A percentile compares a stretch with the other conserved stretches of the same genome.
phyloP scores from a whole-genome alignment of 2,329 filamentous ascomycete genomes.

The Seiridium cupressi region DNA sequence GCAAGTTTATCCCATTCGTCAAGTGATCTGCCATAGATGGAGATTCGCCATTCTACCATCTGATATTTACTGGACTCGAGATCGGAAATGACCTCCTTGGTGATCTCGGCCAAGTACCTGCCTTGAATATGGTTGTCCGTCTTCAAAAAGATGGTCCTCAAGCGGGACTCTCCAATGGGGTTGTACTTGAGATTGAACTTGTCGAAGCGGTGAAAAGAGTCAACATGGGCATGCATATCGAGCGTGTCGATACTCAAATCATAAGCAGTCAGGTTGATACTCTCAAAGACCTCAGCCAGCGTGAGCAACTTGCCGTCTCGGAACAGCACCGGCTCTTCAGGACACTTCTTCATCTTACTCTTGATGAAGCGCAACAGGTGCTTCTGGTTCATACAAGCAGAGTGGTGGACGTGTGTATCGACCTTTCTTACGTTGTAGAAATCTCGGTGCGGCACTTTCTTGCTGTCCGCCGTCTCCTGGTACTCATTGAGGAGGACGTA shows the following conservation, averaged over 20 bases:
- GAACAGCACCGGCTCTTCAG: conserved; percentile 89
- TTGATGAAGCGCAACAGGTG: conserved; percentile 98
- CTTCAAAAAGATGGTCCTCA: conserved; percentile 98
- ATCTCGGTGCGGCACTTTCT: conserved; percentile 94
- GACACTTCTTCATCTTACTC: conserved; percentile 99
- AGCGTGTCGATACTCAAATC: conserved; percentile 97
- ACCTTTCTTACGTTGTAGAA: conserved; percentile 99
- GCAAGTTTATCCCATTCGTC: conserved; percentile 98
- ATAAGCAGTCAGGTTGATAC: conserved; percentile 95
- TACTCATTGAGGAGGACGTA: conserved; percentile 94
- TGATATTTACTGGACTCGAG: conserved; percentile 98
- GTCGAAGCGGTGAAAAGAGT: conserved; percentile 98
- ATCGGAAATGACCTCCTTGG: conserved; percentile 95
- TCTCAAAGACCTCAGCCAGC: conserved; percentile 89
- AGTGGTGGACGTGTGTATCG: conserved; percentile 98
- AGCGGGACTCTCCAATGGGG: conserved; percentile 88
- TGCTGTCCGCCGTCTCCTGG: conserved; percentile 96
- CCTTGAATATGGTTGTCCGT: conserved; percentile 98
- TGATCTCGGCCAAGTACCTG: conserved; percentile 94
- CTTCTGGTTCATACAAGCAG: conserved; percentile 99
- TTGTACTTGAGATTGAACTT: conserved; percentile 99
- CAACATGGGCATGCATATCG: conserved; percentile 99
- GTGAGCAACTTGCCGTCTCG: conserved; percentile 92
- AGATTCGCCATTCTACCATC: conserved; percentile 99
- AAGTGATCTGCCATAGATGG: conserved; percentile 87